These are phyloP conservation scores for Solanum sejunctum DNA, from an alignment of 257 asterid genomes.

Conservation along the genomic window DNA sequence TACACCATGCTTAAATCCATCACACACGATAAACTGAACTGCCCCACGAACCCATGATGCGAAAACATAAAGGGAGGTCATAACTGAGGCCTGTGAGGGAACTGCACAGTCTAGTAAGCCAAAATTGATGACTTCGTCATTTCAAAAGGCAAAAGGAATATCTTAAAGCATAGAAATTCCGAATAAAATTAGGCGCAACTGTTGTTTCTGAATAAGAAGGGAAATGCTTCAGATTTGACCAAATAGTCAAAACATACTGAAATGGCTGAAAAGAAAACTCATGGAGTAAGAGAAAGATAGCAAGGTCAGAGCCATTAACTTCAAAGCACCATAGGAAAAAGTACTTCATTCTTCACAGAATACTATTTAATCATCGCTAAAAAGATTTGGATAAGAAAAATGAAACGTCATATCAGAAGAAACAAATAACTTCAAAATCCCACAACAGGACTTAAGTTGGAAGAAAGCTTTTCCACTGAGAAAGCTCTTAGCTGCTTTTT, in stretches of 20 bases:
- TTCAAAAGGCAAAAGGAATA: not conserved
- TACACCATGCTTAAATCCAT: not conserved
- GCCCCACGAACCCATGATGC: not conserved
- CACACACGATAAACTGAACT: not conserved
- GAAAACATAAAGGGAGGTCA: not conserved
- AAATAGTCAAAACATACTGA: not conserved
- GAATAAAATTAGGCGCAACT: not conserved
- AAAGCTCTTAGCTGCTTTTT: not conserved
- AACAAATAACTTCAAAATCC: not conserved
- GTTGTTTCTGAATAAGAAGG: not conserved
- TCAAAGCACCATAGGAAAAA: not conserved
- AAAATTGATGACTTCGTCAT: not conserved
- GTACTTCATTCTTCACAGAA: not conserved
- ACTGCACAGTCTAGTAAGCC: not conserved
- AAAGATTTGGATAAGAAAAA: not conserved
- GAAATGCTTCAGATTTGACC: not conserved
- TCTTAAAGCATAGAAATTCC: not conserved
- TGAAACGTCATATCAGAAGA: not conserved
- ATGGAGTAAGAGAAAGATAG: not conserved
- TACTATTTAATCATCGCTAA: not conserved
- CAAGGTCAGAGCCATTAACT: not conserved
- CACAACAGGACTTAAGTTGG: not conserved
- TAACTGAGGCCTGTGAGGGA: not conserved
- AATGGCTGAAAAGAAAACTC: not conserved
- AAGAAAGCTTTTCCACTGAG: not conserved